Evolutionary conservation across 257 asterid genomes (phyloP).

Genomic region (Marsdenia floribunda): DNA sequence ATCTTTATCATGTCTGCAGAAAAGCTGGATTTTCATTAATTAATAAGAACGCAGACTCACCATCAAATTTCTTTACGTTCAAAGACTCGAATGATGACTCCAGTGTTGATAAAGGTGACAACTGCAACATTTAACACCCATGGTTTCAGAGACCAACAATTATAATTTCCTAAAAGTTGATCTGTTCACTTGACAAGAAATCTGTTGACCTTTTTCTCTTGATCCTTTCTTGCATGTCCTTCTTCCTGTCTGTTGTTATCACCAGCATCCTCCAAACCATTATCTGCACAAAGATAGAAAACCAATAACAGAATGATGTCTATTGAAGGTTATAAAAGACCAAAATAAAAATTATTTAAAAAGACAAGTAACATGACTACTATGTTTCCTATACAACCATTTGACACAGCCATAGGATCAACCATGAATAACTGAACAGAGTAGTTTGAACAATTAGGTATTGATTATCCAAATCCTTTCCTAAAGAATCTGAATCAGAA

Average conservation of each 20-base stretch:
- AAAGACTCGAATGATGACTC: constrained; percentile 82
- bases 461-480: not conserved
- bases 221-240: constrained; percentile 46
- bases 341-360: not conserved
- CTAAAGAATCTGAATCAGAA: not conserved
- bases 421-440: not conserved
- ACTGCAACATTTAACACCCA: constrained; percentile 46
- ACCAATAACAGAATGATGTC: not conserved
- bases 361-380: not conserved
- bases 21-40: constrained; percentile 12
- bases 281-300: constrained; percentile 33
- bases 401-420: not conserved
- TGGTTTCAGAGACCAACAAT: constrained; percentile 17
- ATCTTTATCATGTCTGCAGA: constrained; percentile 1
- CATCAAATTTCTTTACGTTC: constrained; percentile 89
- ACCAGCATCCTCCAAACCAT: constrained; percentile 37
- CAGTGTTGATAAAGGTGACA: constrained; percentile 81
- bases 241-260: constrained; percentile 39
- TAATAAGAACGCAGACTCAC: constrained; percentile 38
- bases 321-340: not conserved
- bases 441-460: not conserved
- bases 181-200: constrained; percentile 8
- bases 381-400: not conserved
- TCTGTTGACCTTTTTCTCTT: constrained; percentile 60
- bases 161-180: not conserved